These are phyloP conservation scores for Xylariaceae sp. DNA, from an alignment of 2,329 filamentous ascomycete genomes.

Conservation along the genomic window DNA sequence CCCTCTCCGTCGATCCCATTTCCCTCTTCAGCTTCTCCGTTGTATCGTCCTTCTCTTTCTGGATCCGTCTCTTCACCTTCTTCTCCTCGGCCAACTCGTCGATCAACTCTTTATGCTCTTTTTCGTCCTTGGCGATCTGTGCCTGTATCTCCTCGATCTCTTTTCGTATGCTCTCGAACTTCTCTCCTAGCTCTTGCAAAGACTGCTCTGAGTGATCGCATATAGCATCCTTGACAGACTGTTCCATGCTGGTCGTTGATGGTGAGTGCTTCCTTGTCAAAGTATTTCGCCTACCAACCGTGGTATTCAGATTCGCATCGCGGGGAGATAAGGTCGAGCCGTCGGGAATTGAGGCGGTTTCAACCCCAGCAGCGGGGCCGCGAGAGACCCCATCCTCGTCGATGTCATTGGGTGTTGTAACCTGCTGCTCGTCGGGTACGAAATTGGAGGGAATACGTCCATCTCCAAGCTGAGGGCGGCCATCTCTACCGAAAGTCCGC, in stretches of 20 bases:
- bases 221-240: slow-evolving; percentile 52
- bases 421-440: slow-evolving; percentile 57
- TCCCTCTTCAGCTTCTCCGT: slow-evolving; percentile 85
- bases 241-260: slow-evolving; percentile 65
- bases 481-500: slow-evolving; percentile 73
- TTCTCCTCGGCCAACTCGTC: slow-evolving; percentile 77
- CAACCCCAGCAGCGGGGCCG: slow-evolving; percentile 61
- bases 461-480: slow-evolving; percentile 65
- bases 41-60: slow-evolving; percentile 90
- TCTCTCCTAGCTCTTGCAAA: slow-evolving; percentile 79
- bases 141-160: slow-evolving; percentile 82
- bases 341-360: slow-evolving; percentile 68
- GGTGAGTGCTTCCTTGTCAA: slow-evolving; percentile 79
- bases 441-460: slow-evolving; percentile 64
- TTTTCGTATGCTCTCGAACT: slow-evolving; percentile 78
- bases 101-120: slow-evolving; percentile 70
- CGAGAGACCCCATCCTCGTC: slow-evolving; percentile 59
- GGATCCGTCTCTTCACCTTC: slow-evolving; percentile 75
- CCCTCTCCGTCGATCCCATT: slow-evolving; percentile 78
- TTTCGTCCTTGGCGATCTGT: slow-evolving; percentile 74
- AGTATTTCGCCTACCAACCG: slow-evolving; percentile 65
- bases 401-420: slow-evolving; percentile 49
- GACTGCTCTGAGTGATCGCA: slow-evolving; percentile 68
- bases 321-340: slow-evolving; percentile 66
- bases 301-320: slow-evolving; percentile 61